Percentiles rank a stretch among this genome's conserved stretches.
These are phyloP conservation scores for Mycosphaerella sp. DNA, from an alignment of 2,329 filamentous ascomycete species.

Conservation along the genomic window DNA sequence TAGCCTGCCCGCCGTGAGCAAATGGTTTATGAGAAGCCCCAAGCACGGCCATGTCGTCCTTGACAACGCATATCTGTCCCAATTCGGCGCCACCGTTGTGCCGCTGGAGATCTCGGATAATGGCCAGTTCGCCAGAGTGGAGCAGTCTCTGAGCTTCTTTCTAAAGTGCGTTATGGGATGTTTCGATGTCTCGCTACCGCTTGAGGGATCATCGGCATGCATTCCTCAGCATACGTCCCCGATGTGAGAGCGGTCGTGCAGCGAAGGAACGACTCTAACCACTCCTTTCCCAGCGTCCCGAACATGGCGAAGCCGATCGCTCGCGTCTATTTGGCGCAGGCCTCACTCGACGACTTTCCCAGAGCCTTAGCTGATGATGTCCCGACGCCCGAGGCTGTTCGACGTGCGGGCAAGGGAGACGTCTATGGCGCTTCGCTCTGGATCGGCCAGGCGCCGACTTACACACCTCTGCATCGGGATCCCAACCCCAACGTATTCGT, in stretches of 20 bases:
- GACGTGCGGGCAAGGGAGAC: slow-evolving; percentile 64
- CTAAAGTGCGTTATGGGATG: slow-evolving; percentile 47
- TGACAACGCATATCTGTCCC: slow-evolving; percentile 41
- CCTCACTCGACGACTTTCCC: slow-evolving; percentile 64
- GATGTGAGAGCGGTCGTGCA: slow-evolving; percentile 22
- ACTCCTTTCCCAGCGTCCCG: slow-evolving; percentile 32
- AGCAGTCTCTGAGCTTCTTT: slow-evolving; percentile 60
- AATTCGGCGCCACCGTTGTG: slow-evolving; percentile 47
- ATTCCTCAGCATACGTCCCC: slow-evolving; percentile 29
- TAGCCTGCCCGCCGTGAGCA: slow-evolving; percentile 48
- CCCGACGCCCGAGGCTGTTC: slow-evolving; percentile 60
- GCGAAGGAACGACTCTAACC: slow-evolving; percentile 22
- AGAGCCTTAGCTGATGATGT: slow-evolving; percentile 56
- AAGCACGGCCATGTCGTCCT: slow-evolving; percentile 22
- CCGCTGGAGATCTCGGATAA: slow-evolving; percentile 53
- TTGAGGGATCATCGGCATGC: slow-evolving; percentile 22
- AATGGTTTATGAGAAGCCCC: slow-evolving; percentile 50
- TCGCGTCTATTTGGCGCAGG: slow-evolving; percentile 81
- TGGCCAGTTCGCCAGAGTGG: slow-evolving; percentile 50
- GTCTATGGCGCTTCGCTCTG: slow-evolving; percentile 84
- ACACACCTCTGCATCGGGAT: slow-evolving; percentile 84
- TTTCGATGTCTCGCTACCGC: slow-evolving; percentile 22
- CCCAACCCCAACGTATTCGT: slow-evolving; percentile 92
- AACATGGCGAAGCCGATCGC: slow-evolving; percentile 21
- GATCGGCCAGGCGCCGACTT: slow-evolving; percentile 80